These are phyloP conservation scores for Phytophthora sp. DNA, from an alignment of 352 stramenopile genomes.

Conservation along the genomic window DNA sequence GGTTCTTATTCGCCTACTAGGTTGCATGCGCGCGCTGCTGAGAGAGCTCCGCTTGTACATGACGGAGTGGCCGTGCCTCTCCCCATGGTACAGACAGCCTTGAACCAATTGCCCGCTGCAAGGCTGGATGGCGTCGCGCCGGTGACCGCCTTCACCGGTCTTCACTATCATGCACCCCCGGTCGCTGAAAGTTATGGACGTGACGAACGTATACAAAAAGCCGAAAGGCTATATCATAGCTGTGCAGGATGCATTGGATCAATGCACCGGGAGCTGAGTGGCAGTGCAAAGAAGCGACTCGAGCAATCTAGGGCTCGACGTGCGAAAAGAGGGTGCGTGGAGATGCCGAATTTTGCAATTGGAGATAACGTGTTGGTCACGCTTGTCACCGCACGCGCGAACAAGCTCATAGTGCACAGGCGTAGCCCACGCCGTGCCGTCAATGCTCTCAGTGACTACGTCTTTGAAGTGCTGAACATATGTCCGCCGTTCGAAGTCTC, in stretches of 20 bases:
- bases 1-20: constrained; percentile 1
- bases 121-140: not conserved
- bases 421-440: not conserved
- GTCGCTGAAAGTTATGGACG: not conserved
- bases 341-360: not conserved
- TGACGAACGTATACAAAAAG: not conserved
- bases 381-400: not conserved
- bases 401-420: not conserved
- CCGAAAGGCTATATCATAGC: not conserved
- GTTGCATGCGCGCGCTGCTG: not conserved
- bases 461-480: not conserved
- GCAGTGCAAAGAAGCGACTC: not conserved
- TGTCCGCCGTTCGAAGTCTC: not conserved
- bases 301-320: not conserved
- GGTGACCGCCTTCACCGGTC: not conserved
- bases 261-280: not conserved
- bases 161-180: not conserved
- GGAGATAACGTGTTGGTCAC: not conserved
- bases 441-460: not conserved
- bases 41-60: not conserved
- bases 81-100: not conserved
- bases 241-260: not conserved
- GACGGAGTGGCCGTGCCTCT: not conserved
- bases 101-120: not conserved
- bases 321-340: not conserved